A percentile compares a stretch with the other conserved stretches of the same genome.
Conservation (phyloP, 495 filamentous ascomycete genomes). For the Podospora pseudoanserina region DNA sequence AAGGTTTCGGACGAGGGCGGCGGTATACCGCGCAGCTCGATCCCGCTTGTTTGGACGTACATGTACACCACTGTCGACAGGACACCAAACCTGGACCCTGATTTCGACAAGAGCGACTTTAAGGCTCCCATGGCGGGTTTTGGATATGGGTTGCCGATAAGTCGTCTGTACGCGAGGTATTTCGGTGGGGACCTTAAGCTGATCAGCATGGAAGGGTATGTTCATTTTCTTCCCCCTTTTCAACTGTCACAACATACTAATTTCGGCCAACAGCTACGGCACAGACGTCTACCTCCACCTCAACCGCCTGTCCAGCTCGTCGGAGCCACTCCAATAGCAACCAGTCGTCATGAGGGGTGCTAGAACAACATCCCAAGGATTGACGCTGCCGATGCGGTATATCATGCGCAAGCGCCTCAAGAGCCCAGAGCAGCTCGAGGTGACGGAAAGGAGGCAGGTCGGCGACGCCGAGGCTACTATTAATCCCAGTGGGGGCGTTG, state of each 20-base stretch:
- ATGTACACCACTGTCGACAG: constrained; percentile 99
- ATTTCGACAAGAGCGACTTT: constrained; percentile 99
- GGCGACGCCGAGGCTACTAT: constrained; percentile 75
- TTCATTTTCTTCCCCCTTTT: constrained; percentile 12
- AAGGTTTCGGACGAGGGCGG: constrained; percentile 96
- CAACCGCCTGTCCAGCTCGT: constrained; percentile 90
- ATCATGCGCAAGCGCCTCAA: constrained; percentile 60
- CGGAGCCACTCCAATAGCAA: constrained; percentile 98
- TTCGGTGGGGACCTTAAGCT: constrained; percentile 96
- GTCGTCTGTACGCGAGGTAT: constrained; percentile 89
- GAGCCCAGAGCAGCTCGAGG: constrained; percentile 47
- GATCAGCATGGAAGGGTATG: constrained; percentile 99
- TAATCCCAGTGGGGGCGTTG: constrained; percentile 24
- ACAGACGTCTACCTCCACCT: constrained; percentile 98
- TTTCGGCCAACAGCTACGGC: constrained; percentile 64
- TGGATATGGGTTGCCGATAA: constrained; percentile 92
- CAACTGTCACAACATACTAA: background rate
- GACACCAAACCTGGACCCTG: constrained; percentile 89
- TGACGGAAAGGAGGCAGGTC: constrained; percentile 82
- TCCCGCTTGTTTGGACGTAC: constrained; percentile 97
- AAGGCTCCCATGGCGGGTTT: constrained; percentile 99
- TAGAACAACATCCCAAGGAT: constrained; percentile 68
- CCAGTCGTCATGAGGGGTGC: constrained; percentile 86
- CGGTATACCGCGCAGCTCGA: constrained; percentile 84
- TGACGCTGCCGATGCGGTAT: constrained; percentile 63